A percentile compares a stretch with the other conserved stretches of the same genome.
phyloP scores from a whole-genome alignment of 257 asterid genomes.

The Mitragyna speciosa region DNA sequence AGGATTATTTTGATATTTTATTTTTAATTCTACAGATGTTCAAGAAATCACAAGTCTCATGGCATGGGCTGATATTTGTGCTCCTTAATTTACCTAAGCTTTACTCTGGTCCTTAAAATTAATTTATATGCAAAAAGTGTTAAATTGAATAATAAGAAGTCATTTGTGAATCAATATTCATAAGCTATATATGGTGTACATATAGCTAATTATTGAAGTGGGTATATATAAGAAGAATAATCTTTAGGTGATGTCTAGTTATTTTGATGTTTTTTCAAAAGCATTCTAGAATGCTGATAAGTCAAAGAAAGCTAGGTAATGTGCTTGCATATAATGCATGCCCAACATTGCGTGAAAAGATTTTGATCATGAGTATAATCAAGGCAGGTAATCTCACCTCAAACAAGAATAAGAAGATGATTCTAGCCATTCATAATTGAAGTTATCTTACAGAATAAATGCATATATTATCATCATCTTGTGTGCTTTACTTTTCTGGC shows the following conservation, averaged over 20 bases:
- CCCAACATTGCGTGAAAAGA: background rate
- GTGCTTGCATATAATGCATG: background rate
- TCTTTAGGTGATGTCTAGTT: background rate
- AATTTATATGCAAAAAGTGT: too few species aligned
- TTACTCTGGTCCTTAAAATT: background rate
- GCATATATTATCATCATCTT: background rate
- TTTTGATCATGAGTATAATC: background rate
- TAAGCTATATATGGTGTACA: background rate
- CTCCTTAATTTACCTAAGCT: background rate
- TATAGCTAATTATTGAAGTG: background rate
- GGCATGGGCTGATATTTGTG: background rate
- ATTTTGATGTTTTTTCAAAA: background rate
- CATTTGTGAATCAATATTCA: too few species aligned
- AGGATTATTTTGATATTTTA: too few species aligned
- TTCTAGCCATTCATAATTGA: slow-evolving; percentile 12
- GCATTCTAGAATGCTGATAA: background rate
- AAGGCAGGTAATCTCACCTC: background rate
- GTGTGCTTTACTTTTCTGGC: background rate
- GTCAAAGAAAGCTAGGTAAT: background rate
- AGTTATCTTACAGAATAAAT: slow-evolving; percentile 6
- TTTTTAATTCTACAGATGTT: too few species aligned
- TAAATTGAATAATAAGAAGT: too few species aligned
- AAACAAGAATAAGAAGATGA: slow-evolving; percentile 9
- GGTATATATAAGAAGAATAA: background rate
- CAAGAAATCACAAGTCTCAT: too few species aligned